These are phyloP conservation scores for Neoconidiobolus thromboides DNA, from an alignment of 371 early-diverging fungal species.

Conservation along the genomic window DNA sequence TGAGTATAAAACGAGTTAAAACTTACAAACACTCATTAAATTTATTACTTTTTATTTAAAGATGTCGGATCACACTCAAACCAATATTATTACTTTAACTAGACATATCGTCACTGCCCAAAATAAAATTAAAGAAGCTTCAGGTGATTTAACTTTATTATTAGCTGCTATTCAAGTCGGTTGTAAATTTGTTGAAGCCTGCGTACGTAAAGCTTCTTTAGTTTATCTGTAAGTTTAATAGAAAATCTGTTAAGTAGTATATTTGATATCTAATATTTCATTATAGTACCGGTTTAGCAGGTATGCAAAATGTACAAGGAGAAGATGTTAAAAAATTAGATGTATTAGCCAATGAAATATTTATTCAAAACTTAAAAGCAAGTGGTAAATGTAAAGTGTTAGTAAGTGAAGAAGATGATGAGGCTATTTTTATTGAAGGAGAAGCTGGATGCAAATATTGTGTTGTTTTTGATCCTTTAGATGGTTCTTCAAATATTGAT, in stretches of 20 bases:
- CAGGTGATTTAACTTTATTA: conserved; percentile 85
- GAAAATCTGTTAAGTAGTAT: not conserved
- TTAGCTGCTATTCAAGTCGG: conserved; percentile 81
- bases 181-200: conserved; percentile 92
- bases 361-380: conserved; percentile 81
- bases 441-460: conserved; percentile 65
- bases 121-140: conserved; percentile 67
- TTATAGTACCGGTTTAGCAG: conserved; percentile 65
- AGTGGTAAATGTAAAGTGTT: conserved; percentile 80
- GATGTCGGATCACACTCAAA: conserved; percentile 18
- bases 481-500: conserved; percentile 94
- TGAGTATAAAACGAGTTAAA: too few species aligned
- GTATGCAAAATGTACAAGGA: conserved; percentile 76
- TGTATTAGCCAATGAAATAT: conserved; percentile 91
- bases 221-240: conserved; percentile 62
- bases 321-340: conserved; percentile 95
- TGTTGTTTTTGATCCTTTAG: conserved; percentile 93
- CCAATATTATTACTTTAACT: conserved; percentile 85
- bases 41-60: not conserved
- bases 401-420: conserved; percentile 92
- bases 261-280: not conserved
- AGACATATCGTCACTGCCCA: conserved; percentile 83
- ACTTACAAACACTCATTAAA: too few species aligned
- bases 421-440: conserved; percentile 65
- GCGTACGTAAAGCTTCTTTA: conserved; percentile 88